phyloP scores from a whole-genome alignment of 1,284 basidiomycete genomes.

The Malassezia yamatoensis region DNA sequence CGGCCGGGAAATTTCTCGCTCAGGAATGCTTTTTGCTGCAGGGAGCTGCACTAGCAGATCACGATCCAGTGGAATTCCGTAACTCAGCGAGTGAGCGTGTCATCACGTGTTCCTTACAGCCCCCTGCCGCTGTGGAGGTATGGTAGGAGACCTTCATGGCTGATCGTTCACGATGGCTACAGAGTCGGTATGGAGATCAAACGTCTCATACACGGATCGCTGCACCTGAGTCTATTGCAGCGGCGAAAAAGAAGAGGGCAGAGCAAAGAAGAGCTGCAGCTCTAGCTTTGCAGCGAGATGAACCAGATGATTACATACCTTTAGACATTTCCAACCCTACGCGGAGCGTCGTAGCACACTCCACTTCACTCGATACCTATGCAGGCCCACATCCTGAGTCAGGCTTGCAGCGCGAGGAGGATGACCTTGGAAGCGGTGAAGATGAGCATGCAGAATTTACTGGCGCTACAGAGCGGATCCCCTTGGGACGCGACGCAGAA shows the following conservation, averaged over 20 bases:
- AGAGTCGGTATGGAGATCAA: constrained; percentile 14
- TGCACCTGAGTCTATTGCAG: background rate
- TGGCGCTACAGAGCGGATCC: constrained; percentile 36
- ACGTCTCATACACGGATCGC: background rate
- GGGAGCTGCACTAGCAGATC: background rate
- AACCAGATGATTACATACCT: constrained; percentile 3
- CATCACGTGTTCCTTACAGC: background rate
- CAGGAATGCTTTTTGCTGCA: constrained; percentile 1
- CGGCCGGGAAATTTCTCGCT: background rate
- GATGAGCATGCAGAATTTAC: constrained; percentile 42
- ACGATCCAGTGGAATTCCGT: background rate
- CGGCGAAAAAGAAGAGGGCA: constrained; percentile 2
- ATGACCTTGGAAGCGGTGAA: constrained; percentile 35
- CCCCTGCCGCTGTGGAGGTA: background rate
- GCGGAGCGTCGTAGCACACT: background rate
- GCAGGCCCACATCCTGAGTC: constrained; percentile 33
- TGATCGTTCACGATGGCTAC: constrained; percentile 11
- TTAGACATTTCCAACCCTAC: background rate
- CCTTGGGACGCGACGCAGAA: constrained; percentile 26
- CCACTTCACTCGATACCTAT: background rate
- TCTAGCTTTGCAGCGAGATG: background rate
- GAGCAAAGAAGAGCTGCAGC: background rate
- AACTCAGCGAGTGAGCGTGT: background rate
- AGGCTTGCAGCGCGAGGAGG: constrained; percentile 34
- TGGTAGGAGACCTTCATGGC: background rate